These are phyloP conservation scores for Solanum sejunctum DNA, from an alignment of 257 asterid species.

Conservation along the genomic window DNA sequence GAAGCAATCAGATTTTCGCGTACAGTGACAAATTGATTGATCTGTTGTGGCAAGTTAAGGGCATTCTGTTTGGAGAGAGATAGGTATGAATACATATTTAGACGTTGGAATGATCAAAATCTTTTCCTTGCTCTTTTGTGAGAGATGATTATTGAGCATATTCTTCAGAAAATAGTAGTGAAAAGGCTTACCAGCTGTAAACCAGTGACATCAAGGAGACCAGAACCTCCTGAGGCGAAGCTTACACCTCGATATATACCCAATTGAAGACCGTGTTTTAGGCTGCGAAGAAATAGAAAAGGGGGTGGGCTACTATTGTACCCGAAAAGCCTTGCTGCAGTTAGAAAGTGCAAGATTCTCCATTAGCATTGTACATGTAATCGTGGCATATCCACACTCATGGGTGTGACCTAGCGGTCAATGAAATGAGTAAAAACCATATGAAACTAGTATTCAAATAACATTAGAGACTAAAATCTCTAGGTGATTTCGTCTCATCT, in stretches of 20 bases:
- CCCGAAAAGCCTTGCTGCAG: constrained; percentile 54
- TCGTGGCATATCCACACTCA: not conserved
- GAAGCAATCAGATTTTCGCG: constrained; percentile 17
- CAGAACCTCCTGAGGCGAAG: constrained; percentile 74
- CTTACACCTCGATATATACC: constrained; percentile 43
- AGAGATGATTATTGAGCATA: not conserved
- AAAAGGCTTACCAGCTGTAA: constrained; percentile 20
- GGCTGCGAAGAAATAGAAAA: constrained; percentile 30
- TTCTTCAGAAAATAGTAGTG: not conserved
- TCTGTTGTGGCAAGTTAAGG: constrained; percentile 50
- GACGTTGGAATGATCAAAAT: not conserved
- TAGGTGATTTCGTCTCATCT: not conserved
- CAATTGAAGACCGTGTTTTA: constrained; percentile 18
- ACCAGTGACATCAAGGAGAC: constrained; percentile 54
- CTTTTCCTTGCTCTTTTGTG: not conserved
- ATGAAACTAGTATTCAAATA: not conserved
- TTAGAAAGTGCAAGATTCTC: not conserved
- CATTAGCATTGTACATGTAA: not conserved
- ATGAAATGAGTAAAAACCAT: not conserved
- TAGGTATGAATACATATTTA: not conserved
- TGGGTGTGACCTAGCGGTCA: not conserved
- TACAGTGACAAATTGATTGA: constrained; percentile 32
- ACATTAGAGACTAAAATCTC: not conserved
- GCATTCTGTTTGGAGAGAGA: constrained; percentile 24
- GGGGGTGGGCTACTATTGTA: constrained; percentile 59